Evolutionary conservation across 2,329 filamentous ascomycete genomes (phyloP).

Genomic region (Calycina herbarum): DNA sequence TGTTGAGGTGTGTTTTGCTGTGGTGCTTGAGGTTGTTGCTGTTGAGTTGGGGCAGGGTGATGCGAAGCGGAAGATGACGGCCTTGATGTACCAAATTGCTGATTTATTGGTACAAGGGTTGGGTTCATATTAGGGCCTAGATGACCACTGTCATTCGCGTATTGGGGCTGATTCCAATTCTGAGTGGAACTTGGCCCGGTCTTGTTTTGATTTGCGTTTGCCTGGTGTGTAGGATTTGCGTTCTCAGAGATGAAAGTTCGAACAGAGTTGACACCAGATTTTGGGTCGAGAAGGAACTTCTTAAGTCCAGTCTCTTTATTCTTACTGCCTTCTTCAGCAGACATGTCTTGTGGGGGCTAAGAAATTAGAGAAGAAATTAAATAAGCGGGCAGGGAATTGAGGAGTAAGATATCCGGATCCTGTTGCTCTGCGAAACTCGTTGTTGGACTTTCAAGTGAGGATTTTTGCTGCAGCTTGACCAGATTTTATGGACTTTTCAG

Average conservation of each 20-base stretch:
- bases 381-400: constrained; percentile 1
- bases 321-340: constrained; percentile 1
- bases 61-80: constrained; percentile 1
- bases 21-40: background rate
- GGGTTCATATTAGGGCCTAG: constrained; percentile 9
- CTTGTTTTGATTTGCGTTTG: constrained; percentile 2
- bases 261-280: constrained; percentile 12
- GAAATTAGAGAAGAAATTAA: background rate
- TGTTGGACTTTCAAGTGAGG: background rate
- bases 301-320: constrained; percentile 14
- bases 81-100: constrained; percentile 4
- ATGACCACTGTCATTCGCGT: background rate
- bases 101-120: constrained; percentile 1
- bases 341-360: constrained; percentile 4
- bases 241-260: constrained; percentile 12
- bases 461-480: constrained; percentile 1
- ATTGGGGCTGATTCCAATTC: constrained; percentile 11
- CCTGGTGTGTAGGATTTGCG: background rate
- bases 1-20: background rate
- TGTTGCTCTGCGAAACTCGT: background rate
- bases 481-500: constrained; percentile 4
- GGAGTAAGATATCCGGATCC: constrained; percentile 3
- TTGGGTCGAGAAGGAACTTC: constrained; percentile 16
- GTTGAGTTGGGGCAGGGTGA: background rate
- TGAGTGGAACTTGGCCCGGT: background rate